A percentile compares a stretch with the other conserved stretches of the same genome.
These are phyloP conservation scores for Acorus calamus DNA, from an alignment of 106 monocot species.

Conservation along the genomic window DNA sequence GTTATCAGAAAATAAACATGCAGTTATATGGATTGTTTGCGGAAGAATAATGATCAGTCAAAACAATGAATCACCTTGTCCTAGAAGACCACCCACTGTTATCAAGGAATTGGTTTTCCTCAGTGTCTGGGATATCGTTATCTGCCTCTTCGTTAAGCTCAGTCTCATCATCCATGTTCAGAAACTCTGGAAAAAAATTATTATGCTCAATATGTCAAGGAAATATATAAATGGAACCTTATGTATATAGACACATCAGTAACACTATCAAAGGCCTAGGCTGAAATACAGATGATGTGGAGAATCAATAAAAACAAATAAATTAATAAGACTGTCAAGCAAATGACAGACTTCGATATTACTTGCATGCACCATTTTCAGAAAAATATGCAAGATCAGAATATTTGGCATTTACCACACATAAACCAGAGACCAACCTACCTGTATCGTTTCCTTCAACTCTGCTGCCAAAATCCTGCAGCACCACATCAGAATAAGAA, in stretches of 20 bases:
- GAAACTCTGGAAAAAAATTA: slow-evolving; percentile 39
- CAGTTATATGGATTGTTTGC: neutral
- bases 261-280: no score
- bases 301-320: no score
- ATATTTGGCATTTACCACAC: no score
- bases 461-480: slow-evolving; percentile 75
- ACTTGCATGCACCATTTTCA: no score
- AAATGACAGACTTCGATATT: no score
- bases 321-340: no score
- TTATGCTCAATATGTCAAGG: no score
- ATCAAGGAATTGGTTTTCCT: slow-evolving; percentile 55
- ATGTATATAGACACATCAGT: no score
- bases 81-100: slow-evolving; percentile 94
- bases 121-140: slow-evolving; percentile 35
- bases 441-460: slow-evolving; percentile 77
- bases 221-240: no score
- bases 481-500: neutral
- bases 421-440: slow-evolving; percentile 9
- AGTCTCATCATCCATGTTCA: slow-evolving; percentile 74
- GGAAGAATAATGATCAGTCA: no score
- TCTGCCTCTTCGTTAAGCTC: slow-evolving; percentile 56
- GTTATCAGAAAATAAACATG: neutral
- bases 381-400: no score
- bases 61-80: slow-evolving; percentile 41
- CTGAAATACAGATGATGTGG: no score